Base-by-base conservation (phyloP, 306 rosid species). In the Fagus crenata region DNA sequence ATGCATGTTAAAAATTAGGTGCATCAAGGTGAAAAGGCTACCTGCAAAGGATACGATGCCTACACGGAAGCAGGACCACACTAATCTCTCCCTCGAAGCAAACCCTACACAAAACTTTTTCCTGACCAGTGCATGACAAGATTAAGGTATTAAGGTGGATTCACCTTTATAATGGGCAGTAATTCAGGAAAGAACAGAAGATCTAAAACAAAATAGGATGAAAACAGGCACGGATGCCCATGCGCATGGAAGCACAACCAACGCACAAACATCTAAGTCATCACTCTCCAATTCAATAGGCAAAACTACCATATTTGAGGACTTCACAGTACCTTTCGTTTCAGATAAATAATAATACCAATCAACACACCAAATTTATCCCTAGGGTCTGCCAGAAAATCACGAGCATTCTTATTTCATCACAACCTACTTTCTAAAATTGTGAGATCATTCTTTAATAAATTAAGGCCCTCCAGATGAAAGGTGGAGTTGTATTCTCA, bases 31-130 rank as follows among this genome's bases (percentile, higher is more conserved):
- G 41, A 53, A 61, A 69, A 11, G 31, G 39, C 58, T 87, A 96
- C 99, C 93, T 82, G 98, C 99, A 96, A 78, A 96, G 94, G 69
- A 91, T 85, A 0, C 93, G 96, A 77, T 96, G 99, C 85, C 96
- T 78, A 28, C 99, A 96, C 8, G 99, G 99, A 76, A 96, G 96
- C 72, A 96, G 80, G 71, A 96, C 98, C 37, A 93, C 86, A n/a
- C 89, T 83, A 76, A 96, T 96, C 78, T 96, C 97, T 76, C 92
- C 80, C 89, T 91, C 98, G 0, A 96, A 96, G 87, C 99, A 96
- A 77, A 96, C 86, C 73, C 99, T 86, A 82, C 99, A 96, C 2
- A 96, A 67, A 79, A 96, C 97, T 79, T 93, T 96, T 85, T 96
- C 99, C 99, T 96, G 93, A 69, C 33, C 80, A 75, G 36, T 5